Conservation (phyloP, 1,139 yeast species). For the Lizanozyma gosingica region DNA sequence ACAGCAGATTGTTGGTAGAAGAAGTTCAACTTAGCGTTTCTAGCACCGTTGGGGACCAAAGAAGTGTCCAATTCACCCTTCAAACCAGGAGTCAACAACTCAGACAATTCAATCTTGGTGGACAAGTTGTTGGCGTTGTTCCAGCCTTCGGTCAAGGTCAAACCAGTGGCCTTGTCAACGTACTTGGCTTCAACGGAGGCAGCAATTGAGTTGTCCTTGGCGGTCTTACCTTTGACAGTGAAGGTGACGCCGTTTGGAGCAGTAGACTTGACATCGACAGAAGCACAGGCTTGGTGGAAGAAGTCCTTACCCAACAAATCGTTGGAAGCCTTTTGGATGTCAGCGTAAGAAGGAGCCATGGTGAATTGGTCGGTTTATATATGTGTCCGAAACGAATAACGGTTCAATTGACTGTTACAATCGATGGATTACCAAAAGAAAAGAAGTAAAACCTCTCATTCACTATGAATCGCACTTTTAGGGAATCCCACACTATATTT, state of each 20-base stretch:
- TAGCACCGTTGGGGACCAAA: constrained; percentile 79
- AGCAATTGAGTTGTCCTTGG: constrained; percentile 73
- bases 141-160: constrained; percentile 96
- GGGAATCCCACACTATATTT: not conserved
- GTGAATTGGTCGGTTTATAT: constrained; percentile 4
- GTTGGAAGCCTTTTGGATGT: constrained; percentile 83
- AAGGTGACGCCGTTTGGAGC: constrained; percentile 97
- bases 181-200: constrained; percentile 90
- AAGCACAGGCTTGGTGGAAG: constrained; percentile 83
- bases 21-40: constrained; percentile 86
- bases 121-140: constrained; percentile 85
- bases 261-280: constrained; percentile 81
- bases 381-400: too few species aligned
- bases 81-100: constrained; percentile 90
- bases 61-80: constrained; percentile 89
- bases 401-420: not conserved
- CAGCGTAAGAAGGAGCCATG: constrained; percentile 69
- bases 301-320: constrained; percentile 86
- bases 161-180: constrained; percentile 88
- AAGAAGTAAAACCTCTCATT: too few species aligned
- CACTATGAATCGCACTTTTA: not conserved
- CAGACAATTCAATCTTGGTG: constrained; percentile 89
- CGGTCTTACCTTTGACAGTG: constrained; percentile 89
- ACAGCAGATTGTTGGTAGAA: constrained; percentile 90
- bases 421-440: not conserved